Evolutionary conservation across 139 green algal species (phyloP).

Genomic region (Closterium sp.): DNA sequence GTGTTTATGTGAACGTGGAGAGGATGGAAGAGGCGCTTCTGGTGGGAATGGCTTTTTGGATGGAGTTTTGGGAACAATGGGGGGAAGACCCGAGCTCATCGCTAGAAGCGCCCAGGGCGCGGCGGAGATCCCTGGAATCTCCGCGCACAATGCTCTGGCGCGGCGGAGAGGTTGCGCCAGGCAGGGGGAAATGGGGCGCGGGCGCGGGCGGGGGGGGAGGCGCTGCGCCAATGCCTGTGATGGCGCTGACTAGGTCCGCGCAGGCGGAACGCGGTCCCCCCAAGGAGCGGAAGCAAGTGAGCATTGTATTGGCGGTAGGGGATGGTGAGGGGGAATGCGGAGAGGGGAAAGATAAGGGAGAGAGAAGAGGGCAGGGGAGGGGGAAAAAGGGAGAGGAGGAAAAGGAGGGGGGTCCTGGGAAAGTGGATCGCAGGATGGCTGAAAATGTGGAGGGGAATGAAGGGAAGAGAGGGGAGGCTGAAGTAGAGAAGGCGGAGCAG

Average conservation of each 20-base stretch:
- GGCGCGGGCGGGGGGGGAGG: no score
- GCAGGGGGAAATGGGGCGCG: background rate
- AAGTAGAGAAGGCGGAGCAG: background rate
- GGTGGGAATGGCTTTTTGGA: background rate
- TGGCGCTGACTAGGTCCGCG: background rate
- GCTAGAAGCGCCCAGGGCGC: background rate
- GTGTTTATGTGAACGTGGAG: background rate
- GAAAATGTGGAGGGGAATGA: background rate
- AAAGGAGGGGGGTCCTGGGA: background rate
- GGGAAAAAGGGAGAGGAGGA: background rate
- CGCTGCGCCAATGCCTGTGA: background rate
- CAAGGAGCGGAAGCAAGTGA: background rate
- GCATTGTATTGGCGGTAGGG: background rate
- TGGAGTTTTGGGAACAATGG: background rate
- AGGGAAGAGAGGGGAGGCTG: background rate
- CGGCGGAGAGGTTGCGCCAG: background rate
- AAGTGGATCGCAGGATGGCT: background rate
- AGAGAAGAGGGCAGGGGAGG: background rate
- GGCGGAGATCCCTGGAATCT: background rate
- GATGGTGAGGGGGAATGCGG: background rate
- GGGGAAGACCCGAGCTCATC: background rate
- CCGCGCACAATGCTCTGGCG: background rate
- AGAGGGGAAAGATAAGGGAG: background rate
- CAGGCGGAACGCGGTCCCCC: background rate
- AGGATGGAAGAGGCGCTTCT: background rate